Percentiles rank a stretch among this genome's conserved stretches.
These are phyloP conservation scores for Hyaloscypha finlandica DNA, from an alignment of 495 filamentous ascomycete species.

Conservation along the genomic window DNA sequence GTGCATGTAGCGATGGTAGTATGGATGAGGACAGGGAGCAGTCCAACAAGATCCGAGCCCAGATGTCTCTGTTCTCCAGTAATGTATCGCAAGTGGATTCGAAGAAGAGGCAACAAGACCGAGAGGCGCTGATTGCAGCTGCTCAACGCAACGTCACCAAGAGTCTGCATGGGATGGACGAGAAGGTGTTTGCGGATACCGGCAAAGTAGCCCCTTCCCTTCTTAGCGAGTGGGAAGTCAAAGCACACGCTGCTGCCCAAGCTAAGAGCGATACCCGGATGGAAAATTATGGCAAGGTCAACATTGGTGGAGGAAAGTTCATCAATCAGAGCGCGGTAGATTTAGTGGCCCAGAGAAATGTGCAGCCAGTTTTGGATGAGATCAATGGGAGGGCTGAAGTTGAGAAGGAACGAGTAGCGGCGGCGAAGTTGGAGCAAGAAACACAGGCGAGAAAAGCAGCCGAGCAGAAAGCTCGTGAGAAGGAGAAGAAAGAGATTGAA, in stretches of 20 bases:
- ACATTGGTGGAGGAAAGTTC: slow-evolving; percentile 79
- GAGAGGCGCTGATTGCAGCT: slow-evolving; percentile 70
- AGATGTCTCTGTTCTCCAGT: slow-evolving; percentile 76
- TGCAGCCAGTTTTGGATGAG: slow-evolving; percentile 92
- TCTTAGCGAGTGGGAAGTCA: slow-evolving; percentile 76
- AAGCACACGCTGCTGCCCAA: slow-evolving; percentile 66
- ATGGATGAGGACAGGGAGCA: slow-evolving; percentile 64
- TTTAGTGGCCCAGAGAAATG: slow-evolving; percentile 70
- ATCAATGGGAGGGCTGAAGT: slow-evolving; percentile 75
- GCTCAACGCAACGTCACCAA: slow-evolving; percentile 85
- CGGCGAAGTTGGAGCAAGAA: slow-evolving; percentile 49
- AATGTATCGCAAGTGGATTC: slow-evolving; percentile 69
- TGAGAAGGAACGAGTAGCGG: slow-evolving; percentile 61
- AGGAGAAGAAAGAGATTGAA: slow-evolving; percentile 31
- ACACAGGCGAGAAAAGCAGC: slow-evolving; percentile 47
- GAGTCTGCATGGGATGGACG: slow-evolving; percentile 75
- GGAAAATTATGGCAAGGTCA: slow-evolving; percentile 61
- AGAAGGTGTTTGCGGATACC: slow-evolving; percentile 72
- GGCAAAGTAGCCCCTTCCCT: slow-evolving; percentile 72
- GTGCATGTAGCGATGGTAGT: slow-evolving; percentile 71
- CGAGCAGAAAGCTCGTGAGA: slow-evolving; percentile 42
- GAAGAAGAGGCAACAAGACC: slow-evolving; percentile 72
- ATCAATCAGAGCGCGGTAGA: slow-evolving; percentile 81
- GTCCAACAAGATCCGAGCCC: slow-evolving; percentile 71
- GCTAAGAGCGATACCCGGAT: slow-evolving; percentile 61